Base-by-base conservation (phyloP, 2,329 filamentous ascomycete species). In the Colletotrichum tofieldiae region DNA sequence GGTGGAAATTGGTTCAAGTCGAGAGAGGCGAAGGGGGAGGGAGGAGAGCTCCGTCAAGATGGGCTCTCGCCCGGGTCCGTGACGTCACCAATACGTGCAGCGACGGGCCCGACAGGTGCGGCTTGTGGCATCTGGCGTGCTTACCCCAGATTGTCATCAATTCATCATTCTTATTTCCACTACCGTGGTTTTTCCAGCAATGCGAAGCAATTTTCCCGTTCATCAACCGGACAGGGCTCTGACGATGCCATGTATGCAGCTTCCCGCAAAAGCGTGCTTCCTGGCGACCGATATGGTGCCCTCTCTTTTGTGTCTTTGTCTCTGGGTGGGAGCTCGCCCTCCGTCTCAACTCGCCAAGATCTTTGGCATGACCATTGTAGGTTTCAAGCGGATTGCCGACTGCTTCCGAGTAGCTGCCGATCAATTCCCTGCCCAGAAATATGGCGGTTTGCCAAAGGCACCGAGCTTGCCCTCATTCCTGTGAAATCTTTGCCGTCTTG, bases 41-140 rank as follows among this genome's bases (percentile, higher is more conserved):
- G 26, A 35, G 55, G 18, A 58, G 37, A 63, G n/a, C 63, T 43
- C 35, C 67, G 26, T 61, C 47, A 16, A 62, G 37, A 51, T 61
- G 18, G 18, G 29, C 63, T 47, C 41, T 56, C 51, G 6, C 35
- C 29, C 41, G 18, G 32, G 14, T 18, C 9, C 35, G 45, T 72
- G 69, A 72, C 69, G 69, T 72, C 69, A 72, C 69, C 45, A 29
- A 29, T 69, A 72, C 65, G 69, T 69, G 16, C 65, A 43, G 20
- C 37, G 14, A 35, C n/a, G 49, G 35, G 58, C 56, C 11, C 2
- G 41, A 68, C 56, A 63, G n/a, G 12, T 18, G 45, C 56, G 26
- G 49, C 65, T 29, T 29, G 43, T 59, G 64, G 64, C 56, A 37
- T 39, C n/a, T 49, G 35, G 60, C 60, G 47, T 20, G 20, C 52